phyloP scores from a whole-genome alignment of 805 yeast genomes.

The Metschnikowia lochheadii region DNA sequence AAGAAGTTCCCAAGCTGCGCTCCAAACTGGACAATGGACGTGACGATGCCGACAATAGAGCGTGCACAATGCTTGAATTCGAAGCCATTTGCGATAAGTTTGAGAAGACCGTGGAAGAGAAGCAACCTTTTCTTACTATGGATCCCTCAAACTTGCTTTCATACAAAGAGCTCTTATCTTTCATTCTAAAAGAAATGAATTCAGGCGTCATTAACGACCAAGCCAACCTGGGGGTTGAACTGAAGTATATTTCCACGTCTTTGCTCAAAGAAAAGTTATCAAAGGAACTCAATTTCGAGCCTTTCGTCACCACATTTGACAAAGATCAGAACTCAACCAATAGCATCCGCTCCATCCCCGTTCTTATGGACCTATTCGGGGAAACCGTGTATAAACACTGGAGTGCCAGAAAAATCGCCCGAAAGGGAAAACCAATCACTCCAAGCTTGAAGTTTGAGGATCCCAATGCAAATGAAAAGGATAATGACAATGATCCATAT shows the following conservation, averaged over 20 bases:
- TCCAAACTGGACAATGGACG: constrained; percentile 11
- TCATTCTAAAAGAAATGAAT: constrained; percentile 35
- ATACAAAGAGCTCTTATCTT: constrained; percentile 62
- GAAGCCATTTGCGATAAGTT: constrained; percentile 71
- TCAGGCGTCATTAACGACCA: constrained; percentile 22
- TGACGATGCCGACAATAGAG: constrained; percentile 15
- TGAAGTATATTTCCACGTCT: constrained; percentile 45
- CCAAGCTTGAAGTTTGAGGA: constrained; percentile 83
- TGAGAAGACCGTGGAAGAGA: constrained; percentile 69
- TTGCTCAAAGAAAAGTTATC: constrained; percentile 56
- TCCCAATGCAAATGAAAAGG: constrained; percentile 69
- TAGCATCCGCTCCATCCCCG: constrained; percentile 42
- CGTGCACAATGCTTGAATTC: constrained; percentile 77
- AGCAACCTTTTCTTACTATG: constrained; percentile 83
- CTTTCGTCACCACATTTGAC: constrained; percentile 59
- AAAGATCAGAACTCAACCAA: constrained; percentile 27
- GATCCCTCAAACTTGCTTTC: constrained; percentile 76
- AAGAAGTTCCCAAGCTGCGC: constrained; percentile 26
- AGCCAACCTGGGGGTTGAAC: constrained; percentile 24
- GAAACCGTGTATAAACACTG: constrained; percentile 72
- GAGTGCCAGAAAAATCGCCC: constrained; percentile 65
- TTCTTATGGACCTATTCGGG: constrained; percentile 59
- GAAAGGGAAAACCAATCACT: constrained; percentile 65
- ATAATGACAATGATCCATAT: constrained; percentile 86
- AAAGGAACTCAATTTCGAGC: constrained; percentile 50